These are phyloP conservation scores for Termitomyces heimii DNA, from an alignment of 768 basidiomycete species.

Conservation along the genomic window DNA sequence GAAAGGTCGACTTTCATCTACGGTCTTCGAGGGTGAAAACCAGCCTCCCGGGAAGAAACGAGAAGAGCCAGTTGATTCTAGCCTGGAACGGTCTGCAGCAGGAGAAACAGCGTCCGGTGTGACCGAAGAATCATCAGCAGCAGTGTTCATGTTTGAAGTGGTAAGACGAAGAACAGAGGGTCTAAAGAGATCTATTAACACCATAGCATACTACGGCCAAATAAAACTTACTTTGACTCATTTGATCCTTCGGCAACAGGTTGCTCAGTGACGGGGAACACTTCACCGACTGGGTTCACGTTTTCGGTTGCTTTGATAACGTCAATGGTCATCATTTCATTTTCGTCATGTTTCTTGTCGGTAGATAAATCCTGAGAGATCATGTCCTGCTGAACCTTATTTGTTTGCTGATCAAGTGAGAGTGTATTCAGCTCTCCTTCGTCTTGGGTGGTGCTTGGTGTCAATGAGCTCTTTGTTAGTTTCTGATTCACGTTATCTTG, in stretches of 20 bases:
- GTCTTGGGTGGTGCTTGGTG: slow-evolving; percentile 13
- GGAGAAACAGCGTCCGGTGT: slow-evolving; percentile 13
- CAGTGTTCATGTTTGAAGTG: slow-evolving; percentile 9
- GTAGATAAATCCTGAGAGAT: not conserved
- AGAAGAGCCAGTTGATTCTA: slow-evolving; percentile 52
- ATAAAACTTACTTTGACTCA: slow-evolving; percentile 7
- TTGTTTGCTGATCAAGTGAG: slow-evolving; percentile 2
- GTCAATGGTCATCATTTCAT: not conserved
- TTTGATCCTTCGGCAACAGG: slow-evolving; percentile 1
- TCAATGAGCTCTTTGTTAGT: slow-evolving; percentile 11
- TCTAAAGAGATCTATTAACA: slow-evolving; percentile 5
- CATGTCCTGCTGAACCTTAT: not conserved
- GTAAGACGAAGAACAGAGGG: slow-evolving; percentile 12
- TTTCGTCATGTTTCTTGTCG: not conserved
- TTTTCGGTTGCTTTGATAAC: not conserved
- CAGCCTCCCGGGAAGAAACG: slow-evolving; percentile 54
- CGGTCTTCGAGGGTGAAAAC: slow-evolving; percentile 34
- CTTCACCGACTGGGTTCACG: slow-evolving; percentile 2
- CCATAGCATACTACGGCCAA: not conserved
- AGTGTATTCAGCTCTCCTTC: slow-evolving; percentile 9
- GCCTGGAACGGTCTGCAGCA: slow-evolving; percentile 28
- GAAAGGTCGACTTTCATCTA: slow-evolving; percentile 38
- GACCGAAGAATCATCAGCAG: not conserved
- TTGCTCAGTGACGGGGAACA: slow-evolving; percentile 12
- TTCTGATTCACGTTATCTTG: not conserved